These are phyloP conservation scores for Naganishia sp. DNA, from an alignment of 1,284 basidiomycete species.

Conservation along the genomic window DNA sequence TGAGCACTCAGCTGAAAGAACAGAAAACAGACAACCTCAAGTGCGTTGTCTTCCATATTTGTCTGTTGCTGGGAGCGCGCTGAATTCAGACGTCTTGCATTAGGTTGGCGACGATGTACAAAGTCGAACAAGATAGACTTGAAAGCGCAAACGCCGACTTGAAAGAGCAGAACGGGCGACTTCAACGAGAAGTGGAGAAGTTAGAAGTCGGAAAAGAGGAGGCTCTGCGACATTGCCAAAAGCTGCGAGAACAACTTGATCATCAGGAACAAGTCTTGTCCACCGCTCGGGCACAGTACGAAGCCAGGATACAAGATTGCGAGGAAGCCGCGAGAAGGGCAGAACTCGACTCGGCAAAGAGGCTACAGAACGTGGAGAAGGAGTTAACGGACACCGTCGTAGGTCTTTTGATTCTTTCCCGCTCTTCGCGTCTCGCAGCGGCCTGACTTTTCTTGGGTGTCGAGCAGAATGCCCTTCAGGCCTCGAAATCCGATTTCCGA, in stretches of 20 bases:
- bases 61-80: background rate
- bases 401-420: too few relatives aligned
- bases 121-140: background rate
- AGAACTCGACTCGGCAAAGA: background rate
- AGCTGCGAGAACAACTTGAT: background rate
- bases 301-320: conserved; percentile 2
- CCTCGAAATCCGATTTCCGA: background rate
- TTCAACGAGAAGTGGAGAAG: background rate
- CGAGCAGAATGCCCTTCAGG: background rate
- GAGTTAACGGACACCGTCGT: background rate
- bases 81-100: background rate
- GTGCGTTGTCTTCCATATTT: background rate
- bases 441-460: too few relatives aligned
- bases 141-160: too few relatives aligned
- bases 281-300: background rate
- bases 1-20: background rate
- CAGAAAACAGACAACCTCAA: background rate
- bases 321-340: background rate
- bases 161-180: background rate
- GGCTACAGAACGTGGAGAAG: background rate
- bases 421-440: too few relatives aligned
- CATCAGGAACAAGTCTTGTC: background rate
- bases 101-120: conserved; percentile 3
- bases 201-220: background rate
- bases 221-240: background rate